Evolutionary conservation across 2,329 filamentous ascomycete species (phyloP), one percentile per base, ranked within the genome.

Genomic region (Ophiostoma tasmaniense): DNA sequence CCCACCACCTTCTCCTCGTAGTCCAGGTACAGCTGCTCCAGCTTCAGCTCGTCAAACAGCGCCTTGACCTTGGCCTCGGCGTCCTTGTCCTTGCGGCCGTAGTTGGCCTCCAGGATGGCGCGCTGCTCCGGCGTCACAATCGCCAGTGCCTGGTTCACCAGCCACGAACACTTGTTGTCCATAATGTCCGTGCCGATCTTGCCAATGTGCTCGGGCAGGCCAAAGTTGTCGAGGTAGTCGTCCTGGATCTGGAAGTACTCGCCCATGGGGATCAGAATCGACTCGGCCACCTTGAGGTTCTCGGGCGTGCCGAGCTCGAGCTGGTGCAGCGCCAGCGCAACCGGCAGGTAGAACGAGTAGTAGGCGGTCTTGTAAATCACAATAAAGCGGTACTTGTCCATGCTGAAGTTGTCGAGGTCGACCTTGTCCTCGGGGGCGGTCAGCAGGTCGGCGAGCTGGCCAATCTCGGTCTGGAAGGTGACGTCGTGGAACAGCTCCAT

Each of bases 211-310:
- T 92, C 88, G 52, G 95, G 93, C 75, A 94, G 89, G 75, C 94
- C 95, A 77, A 95, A 99, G 82, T 96, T 96, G 84, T 99, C 95
- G 67, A 99, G 91, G 82, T 95, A 99, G 83, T 99, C 95, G 79
- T 99, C 95, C 81, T 99, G 95, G 73, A 97, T 87, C 82, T 99
- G 95, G 87, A 99, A 99, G 85, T 99, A 99, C 83, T 98, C 93
- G 77, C 95, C 95, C 79, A 98, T 91, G 28, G 94, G 93, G 73
- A 99, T 96, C 71, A 99, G 88, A 77, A 99, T 97, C 73, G 93
- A 89, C 79, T 95, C 87, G 62, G 92, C 90, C 76, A 91, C 90
- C 81, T 94, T 90, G 71, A 99, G 88, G 83, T 97, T 98, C 81
- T 90, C 87, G 35, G 89, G 87, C 10, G 92, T 95, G 28, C 94